phyloP scores from a whole-genome alignment of 2,329 filamentous ascomycete species.

The Scedosporium dehoogii region DNA sequence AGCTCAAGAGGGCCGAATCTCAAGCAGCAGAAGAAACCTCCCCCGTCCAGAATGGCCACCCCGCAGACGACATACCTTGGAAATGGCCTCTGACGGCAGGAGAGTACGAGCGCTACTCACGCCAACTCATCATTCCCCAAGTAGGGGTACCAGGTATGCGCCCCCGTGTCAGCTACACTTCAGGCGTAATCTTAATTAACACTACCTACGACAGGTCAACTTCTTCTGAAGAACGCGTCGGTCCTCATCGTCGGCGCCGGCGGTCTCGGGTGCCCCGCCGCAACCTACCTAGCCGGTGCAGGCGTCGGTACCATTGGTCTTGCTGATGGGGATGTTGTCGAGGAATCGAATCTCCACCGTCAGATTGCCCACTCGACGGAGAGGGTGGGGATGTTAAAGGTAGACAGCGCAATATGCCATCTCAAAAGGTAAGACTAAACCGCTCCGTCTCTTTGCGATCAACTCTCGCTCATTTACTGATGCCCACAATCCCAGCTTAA shows the following conservation, averaged over 20 bases:
- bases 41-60: neutral
- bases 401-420: constrained; percentile 61
- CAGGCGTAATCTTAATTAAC: neutral
- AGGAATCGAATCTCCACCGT: constrained; percentile 83
- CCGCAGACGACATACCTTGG: constrained; percentile 15
- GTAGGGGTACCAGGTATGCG: constrained; percentile 61
- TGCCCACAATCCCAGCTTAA: constrained; percentile 42
- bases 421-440: constrained; percentile 36
- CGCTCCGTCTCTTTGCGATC: neutral
- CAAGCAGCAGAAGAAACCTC: neutral
- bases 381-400: constrained; percentile 67
- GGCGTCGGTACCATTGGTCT: constrained; percentile 77
- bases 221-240: constrained; percentile 56
- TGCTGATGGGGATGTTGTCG: constrained; percentile 80
- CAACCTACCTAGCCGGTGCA: constrained; percentile 83
- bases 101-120: constrained; percentile 79
- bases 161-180: constrained; percentile 6
- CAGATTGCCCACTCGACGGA: constrained; percentile 72
- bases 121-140: constrained; percentile 81
- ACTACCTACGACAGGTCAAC: constrained; percentile 49
- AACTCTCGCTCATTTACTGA: neutral
- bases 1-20: constrained; percentile 21
- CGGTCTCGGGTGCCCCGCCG: constrained; percentile 83
- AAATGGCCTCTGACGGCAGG: constrained; percentile 61
- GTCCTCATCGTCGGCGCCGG: constrained; percentile 81